Evolutionary conservation across 441 rosid genomes (phyloP), one percentile per base, ranked within the genome.

Genomic region (Populus hybrid): DNA sequence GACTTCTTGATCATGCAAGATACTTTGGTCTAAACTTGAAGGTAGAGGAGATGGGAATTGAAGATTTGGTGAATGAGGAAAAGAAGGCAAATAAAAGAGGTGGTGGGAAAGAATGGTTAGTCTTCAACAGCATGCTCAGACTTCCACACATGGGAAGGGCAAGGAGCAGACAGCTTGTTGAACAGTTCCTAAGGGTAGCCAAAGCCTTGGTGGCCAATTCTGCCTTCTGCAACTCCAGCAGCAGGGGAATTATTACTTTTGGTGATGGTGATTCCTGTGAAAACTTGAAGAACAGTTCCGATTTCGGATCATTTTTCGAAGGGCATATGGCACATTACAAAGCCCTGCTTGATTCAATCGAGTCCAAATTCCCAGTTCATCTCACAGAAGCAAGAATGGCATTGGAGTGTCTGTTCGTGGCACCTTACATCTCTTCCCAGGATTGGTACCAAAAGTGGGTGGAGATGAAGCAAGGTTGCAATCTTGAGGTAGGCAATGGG

Each of bases 131-230:
- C 68, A 87, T 84, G 88, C 21, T 56, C 2, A 84, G 81, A 1
- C 77, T 87, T 33, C 91, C 89, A 1, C 88, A 86, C 61, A 83
- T 81, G 84, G 83, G 85, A 26, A 87, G 85, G 64, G 63, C 67
- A 26, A 84, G 84, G 26, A 79, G 81, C 38, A 78, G 80, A 64
- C 79, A 59, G 40, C 31, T 29, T 9, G 88, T 75, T 6, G 69
- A 66, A n/a, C 81, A 84, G 33, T 89, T 89, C 67, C 71, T 86
- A 1, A 73, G 68, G 1, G 68, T 65, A 14, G 88, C 86, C 20
- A 65, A 36, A 42, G 85, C 74, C 18, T 68, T 74, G 16, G 10
- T 80, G 16, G 69, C 59, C 3, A 36, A 21, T 21, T 24, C 71
- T 16, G 50, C 18, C n/a, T 21, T 20, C 26, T 21, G 33, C 9